Percentiles rank a stretch among this genome's conserved stretches.
These are phyloP conservation scores for Microsporum ferrugineum DNA, from an alignment of 2,329 filamentous ascomycete species.

Conservation along the genomic window DNA sequence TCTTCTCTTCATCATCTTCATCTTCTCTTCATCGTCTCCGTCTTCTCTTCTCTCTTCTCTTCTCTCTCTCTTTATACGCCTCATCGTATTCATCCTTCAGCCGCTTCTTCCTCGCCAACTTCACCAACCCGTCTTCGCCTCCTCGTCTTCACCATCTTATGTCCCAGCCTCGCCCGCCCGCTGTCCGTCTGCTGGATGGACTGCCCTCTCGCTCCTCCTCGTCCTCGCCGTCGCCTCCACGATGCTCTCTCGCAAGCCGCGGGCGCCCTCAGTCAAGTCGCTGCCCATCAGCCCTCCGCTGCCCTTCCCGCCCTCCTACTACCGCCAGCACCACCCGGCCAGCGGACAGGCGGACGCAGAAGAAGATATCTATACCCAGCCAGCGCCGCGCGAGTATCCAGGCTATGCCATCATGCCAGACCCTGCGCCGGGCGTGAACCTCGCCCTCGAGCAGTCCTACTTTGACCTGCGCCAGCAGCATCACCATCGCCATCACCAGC, in stretches of 20 bases:
- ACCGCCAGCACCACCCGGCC: neutral
- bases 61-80: neutral
- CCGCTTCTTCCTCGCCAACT: neutral
- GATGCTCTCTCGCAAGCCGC: neutral
- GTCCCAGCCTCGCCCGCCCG: neutral
- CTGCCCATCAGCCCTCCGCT: neutral
- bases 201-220: neutral
- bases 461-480: neutral
- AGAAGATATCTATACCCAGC: neutral
- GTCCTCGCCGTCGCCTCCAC: neutral
- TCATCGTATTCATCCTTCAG: too few relatives aligned
- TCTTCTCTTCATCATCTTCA: neutral
- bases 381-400: neutral
- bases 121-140: neutral
- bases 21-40: neutral
- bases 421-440: neutral
- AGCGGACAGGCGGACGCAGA: neutral
- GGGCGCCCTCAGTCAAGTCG: neutral
- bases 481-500: neutral
- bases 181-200: neutral
- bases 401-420: neutral
- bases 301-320: neutral
- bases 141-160: neutral
- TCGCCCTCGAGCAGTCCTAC: conserved; percentile 2
- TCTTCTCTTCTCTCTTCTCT: neutral